Percentiles rank a stretch among this genome's conserved stretches.
These are phyloP conservation scores for Hanseniaspora nectarophila DNA, from an alignment of 805 yeast species.

Conservation along the genomic window DNA sequence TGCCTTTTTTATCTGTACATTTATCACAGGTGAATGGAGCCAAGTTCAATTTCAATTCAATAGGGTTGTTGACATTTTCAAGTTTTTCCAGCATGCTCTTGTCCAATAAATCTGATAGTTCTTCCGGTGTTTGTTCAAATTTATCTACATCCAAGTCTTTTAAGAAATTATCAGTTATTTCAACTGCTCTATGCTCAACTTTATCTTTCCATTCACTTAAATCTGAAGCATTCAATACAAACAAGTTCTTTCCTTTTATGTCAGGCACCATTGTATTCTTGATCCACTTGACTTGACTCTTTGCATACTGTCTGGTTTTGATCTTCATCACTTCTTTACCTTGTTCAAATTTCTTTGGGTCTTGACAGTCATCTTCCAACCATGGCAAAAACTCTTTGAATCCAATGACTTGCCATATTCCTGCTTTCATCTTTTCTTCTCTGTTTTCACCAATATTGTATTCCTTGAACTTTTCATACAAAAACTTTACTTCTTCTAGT, in stretches of 20 bases:
- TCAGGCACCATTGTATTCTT: conserved; percentile 55
- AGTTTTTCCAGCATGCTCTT: conserved; percentile 10
- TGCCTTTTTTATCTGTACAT: conserved; percentile 48
- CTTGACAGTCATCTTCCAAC: conserved; percentile 28
- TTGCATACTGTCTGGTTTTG: conserved; percentile 76
- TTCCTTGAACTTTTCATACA: conserved; percentile 37
- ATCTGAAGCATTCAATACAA: conserved; percentile 67
- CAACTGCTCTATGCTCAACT: conserved; percentile 47
- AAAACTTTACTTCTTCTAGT: conserved; percentile 49
- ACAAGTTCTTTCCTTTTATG: conserved; percentile 52
- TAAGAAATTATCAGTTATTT: conserved; percentile 37
- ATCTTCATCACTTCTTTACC: conserved; percentile 70
- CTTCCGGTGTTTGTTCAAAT: conserved; percentile 31
- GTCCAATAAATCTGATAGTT: conserved; percentile 24
- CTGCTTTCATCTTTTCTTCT: conserved; percentile 48
- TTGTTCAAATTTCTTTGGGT: conserved; percentile 26
- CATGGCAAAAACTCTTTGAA: conserved; percentile 80
- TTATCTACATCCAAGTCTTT: conserved; percentile 16
- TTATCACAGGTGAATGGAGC: conserved; percentile 53
- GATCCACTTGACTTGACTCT: conserved; percentile 84
- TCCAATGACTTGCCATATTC: conserved; percentile 91
- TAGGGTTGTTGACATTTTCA: conserved; percentile 24
- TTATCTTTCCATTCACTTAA: conserved; percentile 44
- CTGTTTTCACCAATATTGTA: conserved; percentile 21
- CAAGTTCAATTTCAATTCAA: conserved; percentile 30